Base-by-base conservation (phyloP, 192 early-diverging fungal species). In the Coemansia sp. region DNA sequence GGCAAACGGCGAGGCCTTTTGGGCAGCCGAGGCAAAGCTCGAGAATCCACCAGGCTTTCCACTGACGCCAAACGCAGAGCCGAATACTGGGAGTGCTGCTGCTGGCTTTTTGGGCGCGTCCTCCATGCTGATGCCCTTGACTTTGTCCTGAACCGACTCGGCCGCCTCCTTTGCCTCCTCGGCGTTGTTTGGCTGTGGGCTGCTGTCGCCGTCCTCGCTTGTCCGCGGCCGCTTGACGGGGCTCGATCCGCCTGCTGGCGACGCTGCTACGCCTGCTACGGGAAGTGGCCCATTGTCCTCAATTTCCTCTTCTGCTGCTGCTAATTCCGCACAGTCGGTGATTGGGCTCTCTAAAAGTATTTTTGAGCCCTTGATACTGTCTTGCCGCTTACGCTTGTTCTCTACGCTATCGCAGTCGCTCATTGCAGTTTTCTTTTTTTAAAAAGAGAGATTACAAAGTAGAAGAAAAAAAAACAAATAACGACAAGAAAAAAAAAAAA, bases 361-460 rank as follows among this genome's bases (percentile, higher is more conserved):
- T 28, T 57, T 43, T 13, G 59, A 33, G 14, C 61, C 65, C 8
- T 71, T 59, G 40, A 82, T 63, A 68, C 80, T 82, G 58, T 77
- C 75, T 50, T 82, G 80, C 32, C 80, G 80, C 75, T 82, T 82
- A 43, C 80, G 80, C 60, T 82, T 82, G 40, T 70, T 69, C 21
- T 82, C 78, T 8, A 57, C 64, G 16, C 69, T 58, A 2, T 67
- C 69, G 8, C 59, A 47, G 26, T 75, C 70, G 52, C 62, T 72
- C 49, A 43, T 66, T 33, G 42, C 17, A 19, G 26, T 39, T 30
- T n/a, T 39, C n/a, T 42, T 26, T 17, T 28, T 28, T 28, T 28
- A 28, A 28, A 28, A 28, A 7, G 0, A 67, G 23, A 55, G 64
- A 72, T 19, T 65, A 61, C 68, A 63, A 60, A 33, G 21, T 32